phyloP scores from a whole-genome alignment of 2,329 filamentous ascomycete genomes.

The Westerdykella ornata region DNA sequence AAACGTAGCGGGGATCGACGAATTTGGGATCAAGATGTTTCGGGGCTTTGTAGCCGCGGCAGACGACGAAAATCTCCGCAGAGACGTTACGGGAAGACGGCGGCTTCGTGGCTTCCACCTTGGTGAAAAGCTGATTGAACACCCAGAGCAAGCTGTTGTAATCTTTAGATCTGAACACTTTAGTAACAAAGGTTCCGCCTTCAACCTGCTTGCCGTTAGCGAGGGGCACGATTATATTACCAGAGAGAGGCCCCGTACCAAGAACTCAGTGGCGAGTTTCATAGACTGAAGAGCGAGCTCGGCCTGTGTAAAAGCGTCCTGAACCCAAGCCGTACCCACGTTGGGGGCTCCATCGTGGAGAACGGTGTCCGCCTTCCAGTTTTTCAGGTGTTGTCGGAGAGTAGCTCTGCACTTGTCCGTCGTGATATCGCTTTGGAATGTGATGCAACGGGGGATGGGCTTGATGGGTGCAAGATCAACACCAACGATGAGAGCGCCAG shows the following conservation, averaged over 20 bases:
- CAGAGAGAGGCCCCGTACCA: slow-evolving; percentile 43
- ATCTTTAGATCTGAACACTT: slow-evolving; percentile 95
- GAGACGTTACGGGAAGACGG: slow-evolving; percentile 93
- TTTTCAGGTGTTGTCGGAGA: slow-evolving; percentile 83
- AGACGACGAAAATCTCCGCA: slow-evolving; percentile 97
- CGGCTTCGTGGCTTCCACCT: slow-evolving; percentile 95
- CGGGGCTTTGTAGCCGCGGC: slow-evolving; percentile 88
- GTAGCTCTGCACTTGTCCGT: slow-evolving; percentile 92
- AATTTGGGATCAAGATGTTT: slow-evolving; percentile 90
- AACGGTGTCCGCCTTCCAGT: slow-evolving; percentile 92
- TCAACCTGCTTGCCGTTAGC: slow-evolving; percentile 29
- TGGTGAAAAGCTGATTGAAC: slow-evolving; percentile 90
- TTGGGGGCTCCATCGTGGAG: slow-evolving; percentile 97
- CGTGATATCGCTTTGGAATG: slow-evolving; percentile 96
- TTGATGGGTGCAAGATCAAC: slow-evolving; percentile 95
- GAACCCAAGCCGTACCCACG: slow-evolving; percentile 94
- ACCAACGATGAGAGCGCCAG: slow-evolving; percentile 82
- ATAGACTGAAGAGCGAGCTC: slow-evolving; percentile 85
- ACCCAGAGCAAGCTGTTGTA: slow-evolving; percentile 96
- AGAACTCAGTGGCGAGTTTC: slow-evolving; percentile 90
- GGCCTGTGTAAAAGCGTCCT: slow-evolving; percentile 96
- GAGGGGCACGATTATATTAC: slow-evolving; percentile 29
- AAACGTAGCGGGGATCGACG: slow-evolving; percentile 80
- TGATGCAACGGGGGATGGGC: slow-evolving; percentile 85
- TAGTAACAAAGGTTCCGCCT: slow-evolving; percentile 91